A percentile compares a stretch with the other conserved stretches of the same genome.
These are phyloP conservation scores for Pugionium dolabratum DNA, from an alignment of 345 rosid genomes.

Conservation along the genomic window DNA sequence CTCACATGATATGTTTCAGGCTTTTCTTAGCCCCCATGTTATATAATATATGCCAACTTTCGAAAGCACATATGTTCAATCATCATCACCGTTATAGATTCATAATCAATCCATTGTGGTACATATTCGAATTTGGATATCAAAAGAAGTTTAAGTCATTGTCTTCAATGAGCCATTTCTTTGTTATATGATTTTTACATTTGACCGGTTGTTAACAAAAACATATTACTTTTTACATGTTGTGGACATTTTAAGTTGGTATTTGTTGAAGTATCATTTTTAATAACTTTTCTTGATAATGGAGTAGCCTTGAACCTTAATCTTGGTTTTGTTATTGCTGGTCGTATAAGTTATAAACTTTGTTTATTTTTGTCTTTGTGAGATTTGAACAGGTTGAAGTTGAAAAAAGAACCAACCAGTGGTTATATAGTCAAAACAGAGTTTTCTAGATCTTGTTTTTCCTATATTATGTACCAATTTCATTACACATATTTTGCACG, in stretches of 20 bases:
- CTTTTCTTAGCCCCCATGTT: slow-evolving; percentile 4
- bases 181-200: not conserved
- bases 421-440: not conserved
- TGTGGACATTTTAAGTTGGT: slow-evolving; percentile 28
- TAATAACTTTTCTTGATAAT: slow-evolving; percentile 1
- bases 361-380: not conserved
- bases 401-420: not conserved
- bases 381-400: slow-evolving; percentile 5
- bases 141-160: not conserved
- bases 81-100: not conserved
- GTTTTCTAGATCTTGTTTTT: not conserved
- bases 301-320: slow-evolving; percentile 36
- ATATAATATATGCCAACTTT: slow-evolving; percentile 29
- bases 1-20: slow-evolving; percentile 38
- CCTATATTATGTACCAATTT: not conserved
- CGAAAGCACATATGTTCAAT: slow-evolving; percentile 30
- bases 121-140: not conserved
- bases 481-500: too few relatives aligned
- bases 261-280: slow-evolving; percentile 1
- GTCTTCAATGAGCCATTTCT: not conserved
- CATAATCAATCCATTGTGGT: slow-evolving; percentile 1
- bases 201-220: not conserved
- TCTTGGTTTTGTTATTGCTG: slow-evolving; percentile 14
- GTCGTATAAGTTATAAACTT: slow-evolving; percentile 6
- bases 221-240: not conserved